Evolutionary conservation across 1,284 basidiomycete genomes (phyloP), one percentile per base, ranked within the genome.

Genomic region (Pseudozyma thailandica): DNA sequence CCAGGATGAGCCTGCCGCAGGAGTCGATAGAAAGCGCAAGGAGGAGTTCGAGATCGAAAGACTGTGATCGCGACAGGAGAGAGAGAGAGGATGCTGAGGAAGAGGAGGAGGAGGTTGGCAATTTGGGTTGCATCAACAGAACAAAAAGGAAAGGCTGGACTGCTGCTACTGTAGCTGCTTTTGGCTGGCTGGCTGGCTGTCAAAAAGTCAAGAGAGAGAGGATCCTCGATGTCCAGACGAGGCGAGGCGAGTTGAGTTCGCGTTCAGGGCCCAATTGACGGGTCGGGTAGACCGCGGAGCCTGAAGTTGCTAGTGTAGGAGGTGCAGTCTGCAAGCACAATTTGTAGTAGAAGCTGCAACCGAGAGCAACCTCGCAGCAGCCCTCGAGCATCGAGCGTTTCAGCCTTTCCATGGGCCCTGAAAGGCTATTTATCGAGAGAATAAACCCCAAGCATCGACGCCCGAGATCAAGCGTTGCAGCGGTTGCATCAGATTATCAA

Each of bases 401-500:
- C 33, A 35, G 33, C 33, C n/a, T 20, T 21, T 35, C 45, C 13
- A 33, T 21, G 23, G 20, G 18, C 15, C 18, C 25, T 43, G 42
- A 23, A 27, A n/a, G n/a, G n/a, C n/a, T n/a, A n/a, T n/a, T n/a
- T n/a, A n/a, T n/a, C n/a, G n/a, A n/a, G n/a, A n/a, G n/a, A n/a
- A n/a, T n/a, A n/a, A n/a, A n/a, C n/a, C n/a, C n/a, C n/a, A n/a
- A n/a, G n/a, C n/a, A n/a, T n/a, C 25, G 15, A 43, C 21, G 8
- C 33, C 8, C 13, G 15, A 31, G 49, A 50, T 50, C 49, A 50
- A 42, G 26, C 39, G 28, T 13, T 50, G 49, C 49, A 50, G 42
- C 47, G 12, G 33, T 26, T 49, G 47, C 12, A 21, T 31, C n/a
- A n/a, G n/a, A n/a, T n/a, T n/a, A n/a, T n/a, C n/a, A n/a, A n/a